Conservation (phyloP, 139 green algal genomes). For the Chlorella sp. region DNA sequence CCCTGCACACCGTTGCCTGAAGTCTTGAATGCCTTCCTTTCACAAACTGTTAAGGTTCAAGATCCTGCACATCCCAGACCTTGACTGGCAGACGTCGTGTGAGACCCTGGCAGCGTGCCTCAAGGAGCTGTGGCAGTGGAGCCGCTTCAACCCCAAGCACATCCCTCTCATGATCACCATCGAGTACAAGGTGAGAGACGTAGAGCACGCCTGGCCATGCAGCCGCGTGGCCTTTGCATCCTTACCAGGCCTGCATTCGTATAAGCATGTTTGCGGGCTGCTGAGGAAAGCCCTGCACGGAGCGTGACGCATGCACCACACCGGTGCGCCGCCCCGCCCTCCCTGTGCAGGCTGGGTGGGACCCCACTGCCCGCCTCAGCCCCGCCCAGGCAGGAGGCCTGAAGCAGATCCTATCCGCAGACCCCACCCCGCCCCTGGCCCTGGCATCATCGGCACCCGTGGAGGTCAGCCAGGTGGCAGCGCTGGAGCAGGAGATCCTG, state of each 20-base stretch:
- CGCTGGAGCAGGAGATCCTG: neutral
- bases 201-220: neutral
- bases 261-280: neutral
- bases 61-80: conserved; percentile 19
- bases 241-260: neutral
- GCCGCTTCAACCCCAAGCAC: conserved; percentile 2
- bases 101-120: conserved; percentile 4
- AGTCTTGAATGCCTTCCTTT: neutral
- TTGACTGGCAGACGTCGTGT: conserved; percentile 18
- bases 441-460: neutral
- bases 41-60: conserved; percentile 14
- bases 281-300: neutral
- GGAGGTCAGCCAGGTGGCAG: neutral
- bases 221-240: neutral
- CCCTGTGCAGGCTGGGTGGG: neutral
- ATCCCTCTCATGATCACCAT: conserved; percentile 15
- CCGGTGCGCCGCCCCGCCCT: too few relatives aligned
- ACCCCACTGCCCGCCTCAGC: neutral
- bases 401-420: too few relatives aligned
- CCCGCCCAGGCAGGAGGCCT: neutral
- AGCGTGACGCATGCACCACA: too few relatives aligned
- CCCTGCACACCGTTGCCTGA: neutral
- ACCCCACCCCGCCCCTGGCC: too few relatives aligned
- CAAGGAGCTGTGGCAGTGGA: neutral
- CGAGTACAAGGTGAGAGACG: conserved; percentile 6